phyloP scores from a whole-genome alignment of 805 yeast genomes.

The Candida oleophila region DNA sequence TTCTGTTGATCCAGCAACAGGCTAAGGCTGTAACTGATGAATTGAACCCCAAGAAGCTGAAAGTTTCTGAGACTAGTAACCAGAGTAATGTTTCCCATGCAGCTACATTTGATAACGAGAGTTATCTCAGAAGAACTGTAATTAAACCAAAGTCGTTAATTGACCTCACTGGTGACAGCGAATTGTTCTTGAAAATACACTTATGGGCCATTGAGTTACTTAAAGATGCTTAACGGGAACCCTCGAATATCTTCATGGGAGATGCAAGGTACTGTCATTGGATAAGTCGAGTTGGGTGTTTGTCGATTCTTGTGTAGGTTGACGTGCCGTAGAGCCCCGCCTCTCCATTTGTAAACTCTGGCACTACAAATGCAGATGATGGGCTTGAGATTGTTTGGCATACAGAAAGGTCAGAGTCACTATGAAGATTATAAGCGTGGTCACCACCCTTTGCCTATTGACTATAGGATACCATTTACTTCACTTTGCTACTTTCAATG shows the following conservation, averaged over 20 bases:
- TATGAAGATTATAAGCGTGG: too few relatives aligned
- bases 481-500: not conserved
- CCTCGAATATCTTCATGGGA: too few relatives aligned
- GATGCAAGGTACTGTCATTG: too few relatives aligned
- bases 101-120: constrained; percentile 38
- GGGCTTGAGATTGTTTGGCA: too few relatives aligned
- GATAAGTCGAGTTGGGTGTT: too few relatives aligned
- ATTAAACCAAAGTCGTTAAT: constrained; percentile 56
- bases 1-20: constrained; percentile 28
- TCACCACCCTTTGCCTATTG: not conserved
- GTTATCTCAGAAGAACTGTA: constrained; percentile 55
- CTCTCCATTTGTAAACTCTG: too few relatives aligned
- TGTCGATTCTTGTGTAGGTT: too few relatives aligned
- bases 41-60: constrained; percentile 17
- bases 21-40: constrained; percentile 14
- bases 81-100: not conserved
- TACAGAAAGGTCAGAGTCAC: too few relatives aligned
- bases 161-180: constrained; percentile 53
- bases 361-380: too few relatives aligned
- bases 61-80: constrained; percentile 14
- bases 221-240: constrained; percentile 25
- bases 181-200: constrained; percentile 57
- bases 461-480: not conserved
- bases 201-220: constrained; percentile 60
- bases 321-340: too few relatives aligned